phyloP scores from a whole-genome alignment of 257 asterid genomes.

The Datura wrightii region DNA sequence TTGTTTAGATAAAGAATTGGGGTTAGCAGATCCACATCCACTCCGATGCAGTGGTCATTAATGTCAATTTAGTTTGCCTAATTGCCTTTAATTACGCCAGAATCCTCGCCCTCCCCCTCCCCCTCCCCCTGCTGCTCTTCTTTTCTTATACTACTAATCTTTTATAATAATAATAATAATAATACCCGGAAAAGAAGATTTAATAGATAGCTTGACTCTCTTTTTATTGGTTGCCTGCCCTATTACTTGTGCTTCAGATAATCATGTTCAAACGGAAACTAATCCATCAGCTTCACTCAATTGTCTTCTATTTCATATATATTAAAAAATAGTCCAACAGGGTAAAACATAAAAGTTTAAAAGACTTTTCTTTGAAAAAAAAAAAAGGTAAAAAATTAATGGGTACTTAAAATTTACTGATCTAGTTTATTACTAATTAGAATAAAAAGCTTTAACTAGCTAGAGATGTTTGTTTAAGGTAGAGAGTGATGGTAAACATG shows the following conservation, averaged over 20 bases:
- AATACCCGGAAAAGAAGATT: background rate
- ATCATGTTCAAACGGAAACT: background rate
- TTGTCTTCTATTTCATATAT: too few species aligned
- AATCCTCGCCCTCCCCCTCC: background rate
- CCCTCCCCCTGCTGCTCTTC: background rate
- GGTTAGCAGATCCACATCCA: background rate
- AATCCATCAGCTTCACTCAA: background rate
- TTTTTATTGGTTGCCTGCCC: background rate
- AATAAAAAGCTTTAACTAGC: too few species aligned
- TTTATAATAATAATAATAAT: too few species aligned
- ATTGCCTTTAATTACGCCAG: constrained; percentile 17
- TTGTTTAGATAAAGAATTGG: background rate
- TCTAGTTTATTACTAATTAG: too few species aligned
- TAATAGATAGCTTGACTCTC: background rate
- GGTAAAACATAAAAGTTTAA: too few species aligned
- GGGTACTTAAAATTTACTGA: too few species aligned
- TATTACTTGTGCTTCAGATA: background rate
- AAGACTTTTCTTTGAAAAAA: background rate
- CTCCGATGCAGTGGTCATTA: background rate
- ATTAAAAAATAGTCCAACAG: too few species aligned
- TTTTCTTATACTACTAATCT: background rate
- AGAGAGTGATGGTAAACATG: too few species aligned
- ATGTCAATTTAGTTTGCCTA: background rate
- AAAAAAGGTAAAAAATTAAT: background rate
- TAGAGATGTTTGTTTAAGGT: too few species aligned